Percentiles rank a stretch among this genome's conserved stretches.
These are phyloP conservation scores for Boletales sp. DNA, from an alignment of 768 basidiomycete species.

Conservation along the genomic window DNA sequence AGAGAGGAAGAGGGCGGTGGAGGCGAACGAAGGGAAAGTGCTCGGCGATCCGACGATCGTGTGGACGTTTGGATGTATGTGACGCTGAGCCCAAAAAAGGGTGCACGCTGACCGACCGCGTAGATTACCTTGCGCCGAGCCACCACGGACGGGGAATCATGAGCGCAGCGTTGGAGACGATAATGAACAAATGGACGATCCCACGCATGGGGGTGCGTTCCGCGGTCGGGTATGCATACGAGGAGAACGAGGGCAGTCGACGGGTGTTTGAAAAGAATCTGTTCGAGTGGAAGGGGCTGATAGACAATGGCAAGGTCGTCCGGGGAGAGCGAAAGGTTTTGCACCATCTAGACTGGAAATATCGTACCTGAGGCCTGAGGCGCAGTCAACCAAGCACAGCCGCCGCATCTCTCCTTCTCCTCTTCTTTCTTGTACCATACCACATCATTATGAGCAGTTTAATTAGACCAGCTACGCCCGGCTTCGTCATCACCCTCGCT, in stretches of 20 bases:
- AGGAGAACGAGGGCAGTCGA: constrained; percentile 56
- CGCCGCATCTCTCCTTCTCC: not conserved
- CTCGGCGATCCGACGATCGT: constrained; percentile 53
- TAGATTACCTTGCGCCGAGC: constrained; percentile 58
- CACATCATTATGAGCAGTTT: constrained; percentile 52
- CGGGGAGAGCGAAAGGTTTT: constrained; percentile 37
- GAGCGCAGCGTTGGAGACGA: constrained; percentile 54
- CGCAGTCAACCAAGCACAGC: constrained; percentile 12
- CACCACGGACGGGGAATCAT: constrained; percentile 72
- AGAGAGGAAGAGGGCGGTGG: constrained; percentile 31
- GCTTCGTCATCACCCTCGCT: constrained; percentile 76
- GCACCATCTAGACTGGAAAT: constrained; percentile 35
- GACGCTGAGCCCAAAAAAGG: not conserved
- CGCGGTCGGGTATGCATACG: constrained; percentile 43
- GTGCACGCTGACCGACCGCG: not conserved
- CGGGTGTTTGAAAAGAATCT: constrained; percentile 68
- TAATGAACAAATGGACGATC: constrained; percentile 58
- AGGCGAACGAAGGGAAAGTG: constrained; percentile 39
- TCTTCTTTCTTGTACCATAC: not conserved
- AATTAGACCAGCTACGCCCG: constrained; percentile 86
- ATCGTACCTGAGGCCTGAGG: not conserved
- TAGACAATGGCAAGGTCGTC: constrained; percentile 37
- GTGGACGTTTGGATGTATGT: constrained; percentile 59
- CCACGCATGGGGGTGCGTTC: constrained; percentile 57
- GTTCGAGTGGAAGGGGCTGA: constrained; percentile 39